Evolutionary conservation across 768 basidiomycete species (phyloP).

Genomic region (Cystofilobasidium ferigula): DNA sequence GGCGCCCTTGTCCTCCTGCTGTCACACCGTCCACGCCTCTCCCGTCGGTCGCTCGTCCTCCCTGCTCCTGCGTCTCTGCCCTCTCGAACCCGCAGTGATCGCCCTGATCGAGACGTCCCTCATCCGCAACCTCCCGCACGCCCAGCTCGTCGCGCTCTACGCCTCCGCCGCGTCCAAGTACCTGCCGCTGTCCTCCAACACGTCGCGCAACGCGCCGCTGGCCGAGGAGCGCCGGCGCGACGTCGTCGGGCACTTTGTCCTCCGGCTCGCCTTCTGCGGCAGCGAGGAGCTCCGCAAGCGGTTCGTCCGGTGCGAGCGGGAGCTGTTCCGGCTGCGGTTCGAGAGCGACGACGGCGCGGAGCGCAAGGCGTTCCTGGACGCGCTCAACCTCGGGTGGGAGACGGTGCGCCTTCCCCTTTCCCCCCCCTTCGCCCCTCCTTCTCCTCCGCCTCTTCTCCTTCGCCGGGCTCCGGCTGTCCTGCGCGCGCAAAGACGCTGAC

Average conservation of each 20-base stretch:
- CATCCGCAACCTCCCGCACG: conserved; percentile 68
- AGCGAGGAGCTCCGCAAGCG: conserved; percentile 81
- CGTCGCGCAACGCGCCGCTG: conserved; percentile 44
- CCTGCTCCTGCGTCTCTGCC: too few relatives aligned
- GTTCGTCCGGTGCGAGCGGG: conserved; percentile 79
- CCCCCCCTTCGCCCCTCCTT: not conserved
- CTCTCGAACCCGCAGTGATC: conserved; percentile 44
- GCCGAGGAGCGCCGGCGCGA: conserved; percentile 66
- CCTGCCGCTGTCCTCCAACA: conserved; percentile 55
- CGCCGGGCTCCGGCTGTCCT: too few relatives aligned
- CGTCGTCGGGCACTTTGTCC: conserved; percentile 82
- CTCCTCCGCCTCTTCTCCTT: not conserved
- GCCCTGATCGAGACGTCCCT: conserved; percentile 84
- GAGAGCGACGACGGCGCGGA: conserved; percentile 54
- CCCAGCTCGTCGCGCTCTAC: conserved; percentile 61
- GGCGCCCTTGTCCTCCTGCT: too few relatives aligned
- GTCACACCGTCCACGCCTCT: too few relatives aligned
- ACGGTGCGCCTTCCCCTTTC: conserved; percentile 30
- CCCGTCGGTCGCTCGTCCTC: too few relatives aligned
- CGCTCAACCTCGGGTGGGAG: conserved; percentile 41
- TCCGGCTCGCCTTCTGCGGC: conserved; percentile 87
- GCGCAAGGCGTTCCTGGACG: conserved; percentile 47
- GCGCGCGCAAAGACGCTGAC: too few relatives aligned
- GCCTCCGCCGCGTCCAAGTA: conserved; percentile 58
- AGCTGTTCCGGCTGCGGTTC: conserved; percentile 71